Base-by-base conservation (phyloP, 805 yeast genomes). In the Yarrowia deformans region DNA sequence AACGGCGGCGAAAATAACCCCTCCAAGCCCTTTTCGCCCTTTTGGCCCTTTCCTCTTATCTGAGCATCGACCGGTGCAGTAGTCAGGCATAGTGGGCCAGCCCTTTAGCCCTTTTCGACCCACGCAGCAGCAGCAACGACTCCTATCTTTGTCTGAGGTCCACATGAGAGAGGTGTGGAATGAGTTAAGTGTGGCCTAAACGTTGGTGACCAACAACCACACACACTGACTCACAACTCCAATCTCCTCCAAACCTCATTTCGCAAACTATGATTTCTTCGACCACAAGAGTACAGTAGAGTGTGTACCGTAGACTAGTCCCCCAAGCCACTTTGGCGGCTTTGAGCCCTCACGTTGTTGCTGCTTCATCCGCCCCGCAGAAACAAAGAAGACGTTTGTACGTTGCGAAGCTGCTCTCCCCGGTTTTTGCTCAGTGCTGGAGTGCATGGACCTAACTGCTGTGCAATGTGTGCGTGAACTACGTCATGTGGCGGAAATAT, bases 401-500 rank as follows among this genome's bases (percentile, higher is more conserved):
- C 29, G 29, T 4, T 23, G 29, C 29, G 18, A 14, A 14, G 43
- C 43, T 16, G 8, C 43, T 40, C 8, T 14, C 45, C 48, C 48
- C 48, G 23, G 18, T 23, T 18, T 23, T 40, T 18, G 18, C 48
- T 43, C 48, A 43, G 48, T n/a, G 23, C 48, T 18, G 8, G 13
- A 18, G 13, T 43, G 48, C 48, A 43, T 43, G 13, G 8, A 23
- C 13, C 29, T 2, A 23, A 4, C 13, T 43, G 48, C 48, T 18
- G 48, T 18, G 23, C 48, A 43, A 43, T n/a, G 23, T 43, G 43
- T 14, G 16, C 18, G n/a, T 14, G 14, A 13, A 39, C 40, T 14
- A 48, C 35, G 52, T 48, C 52, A 48, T 48, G 52, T 48, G 52
- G 52, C 52, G 52, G 52, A 48, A 29, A 48, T 48, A 48, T 48